Conservation (phyloP, 23 red algal genomes). For the Cyanidioschyzon merolae region DNA sequence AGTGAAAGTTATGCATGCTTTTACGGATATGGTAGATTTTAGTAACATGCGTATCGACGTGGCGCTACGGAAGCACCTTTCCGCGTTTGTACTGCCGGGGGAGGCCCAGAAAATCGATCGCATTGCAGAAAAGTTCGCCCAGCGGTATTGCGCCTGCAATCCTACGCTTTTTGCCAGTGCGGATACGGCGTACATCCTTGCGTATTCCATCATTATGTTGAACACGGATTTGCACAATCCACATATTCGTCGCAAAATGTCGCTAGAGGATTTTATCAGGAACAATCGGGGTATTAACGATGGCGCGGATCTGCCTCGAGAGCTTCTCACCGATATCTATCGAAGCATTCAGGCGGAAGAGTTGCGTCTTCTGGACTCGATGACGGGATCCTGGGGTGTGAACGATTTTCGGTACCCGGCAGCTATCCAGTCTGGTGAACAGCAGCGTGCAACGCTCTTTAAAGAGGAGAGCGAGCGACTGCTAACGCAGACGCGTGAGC, state of each 20-base stretch:
- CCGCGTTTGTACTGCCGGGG: conserved; percentile 71
- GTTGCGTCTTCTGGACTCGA: conserved; percentile 32
- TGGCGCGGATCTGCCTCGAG: conserved; percentile 67
- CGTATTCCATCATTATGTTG: conserved; percentile 94
- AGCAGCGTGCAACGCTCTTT: conserved; percentile 37
- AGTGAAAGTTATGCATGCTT: conserved; percentile 80
- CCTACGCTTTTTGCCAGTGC: conserved; percentile 79
- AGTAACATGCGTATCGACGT: conserved; percentile 61
- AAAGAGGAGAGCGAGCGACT: conserved; percentile 67
- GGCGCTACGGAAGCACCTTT: conserved; percentile 60
- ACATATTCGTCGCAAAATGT: conserved; percentile 91
- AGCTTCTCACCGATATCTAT: conserved; percentile 58
- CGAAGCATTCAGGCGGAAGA: conserved; percentile 66
- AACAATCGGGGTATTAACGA: conserved; percentile 99
- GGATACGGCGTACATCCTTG: conserved; percentile 84
- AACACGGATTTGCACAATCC: conserved; percentile 94
- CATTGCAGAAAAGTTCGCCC: conserved; percentile 94
- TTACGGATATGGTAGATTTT: conserved; percentile 73
- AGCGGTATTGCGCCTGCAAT: conserved; percentile 85
- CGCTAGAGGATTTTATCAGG: conserved; percentile 83
- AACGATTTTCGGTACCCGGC: not conserved
- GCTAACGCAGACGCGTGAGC: conserved; percentile 57
- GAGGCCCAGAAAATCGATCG: conserved; percentile 99
- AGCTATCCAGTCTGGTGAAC: not conserved
- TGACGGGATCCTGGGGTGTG: not conserved